Percentiles rank a stretch among this genome's conserved stretches.
These are phyloP conservation scores for Neurospora cerealis DNA, from an alignment of 495 filamentous ascomycete genomes.

Conservation along the genomic window DNA sequence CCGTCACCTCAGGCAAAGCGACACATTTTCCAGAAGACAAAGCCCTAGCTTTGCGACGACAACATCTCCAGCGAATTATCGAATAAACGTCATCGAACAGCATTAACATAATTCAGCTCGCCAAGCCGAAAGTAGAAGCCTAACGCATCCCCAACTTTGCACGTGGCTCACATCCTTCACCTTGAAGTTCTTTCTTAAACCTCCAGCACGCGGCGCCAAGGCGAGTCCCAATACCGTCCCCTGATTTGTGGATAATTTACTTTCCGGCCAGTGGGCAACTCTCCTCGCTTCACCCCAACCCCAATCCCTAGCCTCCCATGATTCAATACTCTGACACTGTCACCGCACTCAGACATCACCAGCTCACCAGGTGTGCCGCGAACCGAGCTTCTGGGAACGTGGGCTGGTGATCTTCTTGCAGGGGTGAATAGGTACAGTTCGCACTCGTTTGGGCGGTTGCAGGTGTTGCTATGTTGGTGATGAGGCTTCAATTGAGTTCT, in stretches of 20 bases:
- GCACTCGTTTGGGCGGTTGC: neutral
- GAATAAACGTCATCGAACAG: neutral
- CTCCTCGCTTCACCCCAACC: neutral
- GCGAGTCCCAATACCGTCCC: neutral
- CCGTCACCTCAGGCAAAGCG: neutral
- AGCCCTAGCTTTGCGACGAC: neutral
- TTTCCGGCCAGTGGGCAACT: neutral
- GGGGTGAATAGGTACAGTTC: neutral
- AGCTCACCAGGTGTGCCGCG: neutral
- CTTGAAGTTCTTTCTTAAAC: neutral
- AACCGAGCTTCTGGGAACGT: neutral
- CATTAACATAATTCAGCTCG: neutral
- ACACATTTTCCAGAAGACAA: neutral
- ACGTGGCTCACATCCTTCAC: neutral
- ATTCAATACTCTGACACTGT: neutral
- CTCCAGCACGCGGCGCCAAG: neutral
- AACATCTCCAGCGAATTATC: neutral
- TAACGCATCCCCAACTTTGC: neutral
- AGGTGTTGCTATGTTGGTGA: neutral
- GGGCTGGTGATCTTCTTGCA: neutral
- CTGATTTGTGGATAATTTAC: conserved; percentile 11
- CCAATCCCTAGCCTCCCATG: neutral
- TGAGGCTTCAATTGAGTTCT: neutral
- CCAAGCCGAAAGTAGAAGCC: neutral
- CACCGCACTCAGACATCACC: neutral